Percentiles rank a stretch among this genome's conserved stretches.
Evolutionary conservation across 345 rosid genomes (phyloP).

Genomic region (Stellera chamaejasme): DNA sequence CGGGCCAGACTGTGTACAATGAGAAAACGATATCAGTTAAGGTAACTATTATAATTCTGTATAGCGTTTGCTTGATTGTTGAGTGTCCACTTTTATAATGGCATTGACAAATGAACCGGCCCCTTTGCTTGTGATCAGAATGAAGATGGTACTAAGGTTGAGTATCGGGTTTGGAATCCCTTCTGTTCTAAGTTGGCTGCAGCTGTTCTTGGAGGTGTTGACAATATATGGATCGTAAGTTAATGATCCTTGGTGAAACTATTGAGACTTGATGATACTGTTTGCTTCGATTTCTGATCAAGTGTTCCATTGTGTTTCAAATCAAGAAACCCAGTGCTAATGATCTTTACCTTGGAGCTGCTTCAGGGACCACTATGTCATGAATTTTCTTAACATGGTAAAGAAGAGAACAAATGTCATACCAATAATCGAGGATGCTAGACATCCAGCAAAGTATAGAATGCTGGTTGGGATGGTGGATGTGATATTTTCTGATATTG

Average conservation of each 20-base stretch:
- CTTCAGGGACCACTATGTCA: slow-evolving; percentile 99
- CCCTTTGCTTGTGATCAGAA: slow-evolving; percentile 24
- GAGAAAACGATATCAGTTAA: slow-evolving; percentile 85
- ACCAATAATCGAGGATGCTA: slow-evolving; percentile 97
- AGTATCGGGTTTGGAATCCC: slow-evolving; percentile 96
- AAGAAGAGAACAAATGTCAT: slow-evolving; percentile 92
- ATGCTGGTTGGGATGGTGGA: slow-evolving; percentile 99
- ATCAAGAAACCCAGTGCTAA: slow-evolving; percentile 88
- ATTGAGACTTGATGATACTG: too few relatives aligned
- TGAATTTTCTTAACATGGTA: slow-evolving; percentile 97
- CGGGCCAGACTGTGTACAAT: slow-evolving; percentile 91
- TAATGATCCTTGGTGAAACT: too few relatives aligned
- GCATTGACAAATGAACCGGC: not conserved
- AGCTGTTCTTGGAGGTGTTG: slow-evolving; percentile 98
- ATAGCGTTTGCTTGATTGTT: too few relatives aligned
- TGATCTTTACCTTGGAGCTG: slow-evolving; percentile 96
- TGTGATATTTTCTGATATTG: slow-evolving; percentile 98
- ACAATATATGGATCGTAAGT: slow-evolving; percentile 88
- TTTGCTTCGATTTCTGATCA: too few relatives aligned
- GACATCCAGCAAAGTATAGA: slow-evolving; percentile 93
- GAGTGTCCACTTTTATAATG: too few relatives aligned
- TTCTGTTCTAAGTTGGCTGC: slow-evolving; percentile 96
- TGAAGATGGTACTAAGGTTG: slow-evolving; percentile 90
- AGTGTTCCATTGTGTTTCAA: not conserved
- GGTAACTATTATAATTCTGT: slow-evolving; percentile 23